Evolutionary conservation across 2,329 filamentous ascomycete genomes (phyloP), one percentile per base, ranked within the genome.

Genomic region (Paecilomyces niveus): DNA sequence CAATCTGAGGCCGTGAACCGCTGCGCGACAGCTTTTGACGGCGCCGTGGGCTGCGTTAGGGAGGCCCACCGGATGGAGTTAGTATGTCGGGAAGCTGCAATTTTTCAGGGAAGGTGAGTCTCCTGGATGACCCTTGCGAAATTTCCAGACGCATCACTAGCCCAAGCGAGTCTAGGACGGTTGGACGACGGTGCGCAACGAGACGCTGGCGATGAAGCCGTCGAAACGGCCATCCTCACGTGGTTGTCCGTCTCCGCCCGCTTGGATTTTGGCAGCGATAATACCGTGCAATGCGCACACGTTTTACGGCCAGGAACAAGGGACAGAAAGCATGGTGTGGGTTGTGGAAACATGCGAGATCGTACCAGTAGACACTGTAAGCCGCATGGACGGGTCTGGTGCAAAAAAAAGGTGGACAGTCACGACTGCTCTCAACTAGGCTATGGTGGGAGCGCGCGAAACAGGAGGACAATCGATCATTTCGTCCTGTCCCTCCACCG

Each of bases 91-190:
- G 50, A 52, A 6, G 50, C 50, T 26, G 50, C 4, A 13, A 24
- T 21, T 52, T 22, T 52, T 45, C 39, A 45, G 39, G 39, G 21
- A 52, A 52, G 24, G 22, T 24, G 8, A 29, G 21, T 6, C 50
- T 52, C 50, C 50, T 52, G 50, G 50, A 24, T 52, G 22, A 24
- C 50, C 22, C 50, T 52, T 29, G 26, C 50, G 26, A 52, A 52
- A 52, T 52, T 52, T 52, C 50, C 50, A 52, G 50, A 52, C 22
- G 50, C 50, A 52, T 52, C 50, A 52, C 50, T 52, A 52, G 50
- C 50, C 50, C 21, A 24, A 21, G 21, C 18, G 50, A 29, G 50
- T 9, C 21, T 52, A 52, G 26, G 50, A 52, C 10, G 50, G 21
- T 52, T 29, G 50, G 50, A 52, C 22, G 22, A 29, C 50, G 50